Evolutionary conservation across 169 alveolate genomes (phyloP).

Genomic region (Plasmodium adleri): DNA sequence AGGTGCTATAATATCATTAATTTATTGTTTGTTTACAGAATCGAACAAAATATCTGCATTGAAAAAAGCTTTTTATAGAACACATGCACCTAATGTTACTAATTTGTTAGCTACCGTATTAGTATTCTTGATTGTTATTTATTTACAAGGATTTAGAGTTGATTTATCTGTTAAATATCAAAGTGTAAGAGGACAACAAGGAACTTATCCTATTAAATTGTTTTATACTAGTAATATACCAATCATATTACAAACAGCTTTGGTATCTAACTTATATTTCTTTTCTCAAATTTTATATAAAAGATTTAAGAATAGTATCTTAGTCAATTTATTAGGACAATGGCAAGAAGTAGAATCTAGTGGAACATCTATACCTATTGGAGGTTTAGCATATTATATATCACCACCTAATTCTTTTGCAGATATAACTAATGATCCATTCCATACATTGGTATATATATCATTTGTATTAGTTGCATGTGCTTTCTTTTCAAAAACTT

Average conservation of each 20-base stretch:
- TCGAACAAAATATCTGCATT: constrained; percentile 87
- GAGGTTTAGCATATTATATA: constrained; percentile 99
- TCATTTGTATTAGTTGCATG: constrained; percentile 98
- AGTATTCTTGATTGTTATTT: constrained; percentile 98
- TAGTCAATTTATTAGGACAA: constrained; percentile 95
- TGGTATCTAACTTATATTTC: constrained; percentile 99
- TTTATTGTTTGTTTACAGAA: constrained; percentile 97
- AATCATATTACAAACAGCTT: constrained; percentile 98
- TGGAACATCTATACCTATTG: constrained; percentile 98
- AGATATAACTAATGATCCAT: constrained; percentile 96
- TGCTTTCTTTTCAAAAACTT: constrained; percentile 99
- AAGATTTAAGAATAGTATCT: constrained; percentile 96
- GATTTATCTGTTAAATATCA: constrained; percentile 96
- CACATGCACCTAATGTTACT: constrained; percentile 98
- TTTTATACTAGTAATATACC: constrained; percentile 99
- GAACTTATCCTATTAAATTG: constrained; percentile 99
- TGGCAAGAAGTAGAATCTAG: constrained; percentile 96
- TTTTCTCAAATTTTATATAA: constrained; percentile 98
- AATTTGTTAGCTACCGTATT: constrained; percentile 97
- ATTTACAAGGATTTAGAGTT: constrained; percentile 99
- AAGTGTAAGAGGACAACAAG: constrained; percentile 97
- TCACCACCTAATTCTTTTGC: constrained; percentile 97
- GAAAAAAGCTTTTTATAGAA: constrained; percentile 96
- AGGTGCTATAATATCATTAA: constrained; percentile 98
- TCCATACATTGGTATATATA: constrained; percentile 97